phyloP scores from a whole-genome alignment of 495 filamentous ascomycete species.

The Hypoxylon intermedium region DNA sequence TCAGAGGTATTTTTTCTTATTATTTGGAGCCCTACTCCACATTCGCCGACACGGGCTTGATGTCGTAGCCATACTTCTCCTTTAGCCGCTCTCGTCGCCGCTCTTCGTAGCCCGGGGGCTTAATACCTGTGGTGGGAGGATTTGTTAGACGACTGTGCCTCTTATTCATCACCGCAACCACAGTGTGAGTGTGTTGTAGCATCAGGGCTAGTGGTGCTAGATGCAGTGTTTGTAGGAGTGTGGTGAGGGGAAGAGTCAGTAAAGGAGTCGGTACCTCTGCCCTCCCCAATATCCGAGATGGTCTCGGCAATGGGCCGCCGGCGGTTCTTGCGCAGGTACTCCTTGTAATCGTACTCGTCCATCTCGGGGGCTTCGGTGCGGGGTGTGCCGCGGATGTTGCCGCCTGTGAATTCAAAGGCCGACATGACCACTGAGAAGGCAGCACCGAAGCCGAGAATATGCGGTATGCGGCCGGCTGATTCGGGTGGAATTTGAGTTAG shows the following conservation, averaged over 20 bases:
- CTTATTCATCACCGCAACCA: not conserved
- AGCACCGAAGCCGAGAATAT: conserved; percentile 79
- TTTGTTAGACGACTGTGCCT: conserved; percentile 9
- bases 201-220: not conserved
- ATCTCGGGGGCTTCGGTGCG: conserved; percentile 59
- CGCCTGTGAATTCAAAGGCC: conserved; percentile 80
- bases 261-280: conserved; percentile 69
- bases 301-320: conserved; percentile 83
- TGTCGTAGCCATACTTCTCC: conserved; percentile 88
- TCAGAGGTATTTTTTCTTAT: too few relatives aligned
- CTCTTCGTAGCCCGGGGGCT: conserved; percentile 85
- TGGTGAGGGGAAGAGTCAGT: not conserved
- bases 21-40: conserved; percentile 5
- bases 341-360: conserved; percentile 84
- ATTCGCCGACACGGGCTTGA: conserved; percentile 60
- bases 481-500: not conserved
- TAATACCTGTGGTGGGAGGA: conserved; percentile 67
- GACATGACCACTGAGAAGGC: conserved; percentile 68
- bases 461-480: conserved; percentile 76
- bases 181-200: not conserved
- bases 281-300: conserved; percentile 83
- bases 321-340: conserved; percentile 74
- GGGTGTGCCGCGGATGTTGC: conserved; percentile 61
- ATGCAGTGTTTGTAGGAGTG: not conserved
- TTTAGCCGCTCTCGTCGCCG: conserved; percentile 82